phyloP scores from a whole-genome alignment of 2,329 filamentous ascomycete species.

The Pseudogymnoascus sp. region DNA sequence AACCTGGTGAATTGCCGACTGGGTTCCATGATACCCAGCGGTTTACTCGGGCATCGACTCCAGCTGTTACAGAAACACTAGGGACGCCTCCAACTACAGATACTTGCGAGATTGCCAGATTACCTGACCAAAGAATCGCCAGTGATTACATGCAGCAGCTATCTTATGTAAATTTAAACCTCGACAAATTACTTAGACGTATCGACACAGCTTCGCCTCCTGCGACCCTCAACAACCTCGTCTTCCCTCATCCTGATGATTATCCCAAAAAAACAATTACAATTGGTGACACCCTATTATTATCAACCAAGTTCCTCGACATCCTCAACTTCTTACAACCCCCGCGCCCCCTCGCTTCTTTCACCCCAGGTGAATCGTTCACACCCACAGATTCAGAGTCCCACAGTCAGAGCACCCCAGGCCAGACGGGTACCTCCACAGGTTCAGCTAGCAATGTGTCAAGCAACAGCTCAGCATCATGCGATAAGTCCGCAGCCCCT shows the following conservation, averaged over 20 bases:
- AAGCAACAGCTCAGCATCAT: not conserved
- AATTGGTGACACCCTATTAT: not conserved
- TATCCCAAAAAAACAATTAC: constrained; percentile 2
- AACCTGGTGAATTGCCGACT: not conserved
- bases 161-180: not conserved
- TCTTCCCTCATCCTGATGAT: constrained; percentile 1
- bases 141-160: constrained; percentile 4
- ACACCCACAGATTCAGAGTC: not conserved
- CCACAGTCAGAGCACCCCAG: not conserved
- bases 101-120: not conserved
- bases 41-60: not conserved
- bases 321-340: not conserved
- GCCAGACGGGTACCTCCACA: not conserved
- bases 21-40: not conserved
- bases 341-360: not conserved
- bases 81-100: not conserved
- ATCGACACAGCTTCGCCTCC: not conserved
- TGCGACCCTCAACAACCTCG: not conserved
- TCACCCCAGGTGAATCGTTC: not conserved
- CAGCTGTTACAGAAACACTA: not conserved
- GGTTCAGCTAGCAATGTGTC: not conserved
- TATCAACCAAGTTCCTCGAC: not conserved
- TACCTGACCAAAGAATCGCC: not conserved
- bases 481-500: not conserved
- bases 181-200: not conserved